Evolutionary conservation across 768 basidiomycete species (phyloP).

Genomic region (Lentinula sp.): DNA sequence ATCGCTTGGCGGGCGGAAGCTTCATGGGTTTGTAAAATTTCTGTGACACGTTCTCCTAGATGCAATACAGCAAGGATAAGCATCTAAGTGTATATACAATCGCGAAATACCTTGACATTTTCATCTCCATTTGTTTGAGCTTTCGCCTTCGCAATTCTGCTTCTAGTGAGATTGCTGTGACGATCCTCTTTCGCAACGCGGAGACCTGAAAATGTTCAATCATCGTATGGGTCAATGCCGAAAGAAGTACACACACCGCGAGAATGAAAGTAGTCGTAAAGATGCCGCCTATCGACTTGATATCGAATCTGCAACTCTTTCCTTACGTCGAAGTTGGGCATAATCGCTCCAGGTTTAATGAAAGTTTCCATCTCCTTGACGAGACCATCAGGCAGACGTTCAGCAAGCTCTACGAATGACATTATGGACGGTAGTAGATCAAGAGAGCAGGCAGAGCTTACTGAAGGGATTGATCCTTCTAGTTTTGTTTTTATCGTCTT

Average conservation of each 20-base stretch:
- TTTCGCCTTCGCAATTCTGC: constrained; percentile 5
- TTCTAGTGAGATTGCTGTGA: constrained; percentile 7
- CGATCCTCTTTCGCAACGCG: constrained; percentile 7
- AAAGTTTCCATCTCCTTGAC: constrained; percentile 64
- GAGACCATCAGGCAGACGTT: neutral
- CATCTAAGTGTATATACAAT: too few species aligned
- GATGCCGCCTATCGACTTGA: constrained; percentile 64
- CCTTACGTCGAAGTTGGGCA: constrained; percentile 68
- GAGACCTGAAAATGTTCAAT: constrained; percentile 14
- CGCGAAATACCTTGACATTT: neutral
- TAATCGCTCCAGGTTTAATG: constrained; percentile 66
- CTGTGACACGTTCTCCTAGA: neutral
- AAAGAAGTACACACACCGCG: constrained; percentile 26
- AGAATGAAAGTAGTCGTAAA: constrained; percentile 76
- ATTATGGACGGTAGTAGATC: neutral
- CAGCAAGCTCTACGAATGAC: constrained; percentile 3
- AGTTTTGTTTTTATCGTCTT: constrained; percentile 2
- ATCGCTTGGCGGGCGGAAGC: neutral
- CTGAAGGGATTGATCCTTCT: constrained; percentile 3
- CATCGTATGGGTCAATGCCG: neutral
- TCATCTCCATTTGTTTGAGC: neutral
- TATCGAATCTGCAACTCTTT: constrained; percentile 69
- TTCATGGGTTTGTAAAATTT: neutral
- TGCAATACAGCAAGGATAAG: neutral
- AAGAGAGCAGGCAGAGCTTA: neutral